Percentiles rank a stretch among this genome's conserved stretches.
Evolutionary conservation across 495 filamentous ascomycete genomes (phyloP).

Genomic region (Chaetomium tenue): DNA sequence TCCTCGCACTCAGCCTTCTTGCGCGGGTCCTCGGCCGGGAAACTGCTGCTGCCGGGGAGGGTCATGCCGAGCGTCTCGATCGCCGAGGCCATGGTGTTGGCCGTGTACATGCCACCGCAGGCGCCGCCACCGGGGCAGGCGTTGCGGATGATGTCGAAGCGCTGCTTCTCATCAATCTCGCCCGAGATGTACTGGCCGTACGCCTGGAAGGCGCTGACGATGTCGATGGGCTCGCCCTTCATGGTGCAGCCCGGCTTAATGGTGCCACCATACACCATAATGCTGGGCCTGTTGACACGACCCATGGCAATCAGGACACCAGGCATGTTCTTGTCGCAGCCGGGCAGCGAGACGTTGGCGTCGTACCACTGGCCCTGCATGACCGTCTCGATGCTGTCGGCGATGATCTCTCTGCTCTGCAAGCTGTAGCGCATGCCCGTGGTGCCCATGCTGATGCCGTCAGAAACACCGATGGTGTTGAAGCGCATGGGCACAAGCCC

Average conservation of each 20-base stretch:
- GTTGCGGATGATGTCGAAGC: conserved; percentile 91
- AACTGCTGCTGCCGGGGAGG: conserved; percentile 87
- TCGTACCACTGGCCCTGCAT: conserved; percentile 99
- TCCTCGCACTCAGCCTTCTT: conserved; percentile 85
- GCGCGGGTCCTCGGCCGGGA: conserved; percentile 79
- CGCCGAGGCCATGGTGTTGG: conserved; percentile 98
- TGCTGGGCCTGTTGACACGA: conserved; percentile 82
- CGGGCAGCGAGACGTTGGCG: conserved; percentile 96
- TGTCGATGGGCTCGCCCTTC: conserved; percentile 78
- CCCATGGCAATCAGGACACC: conserved; percentile 98
- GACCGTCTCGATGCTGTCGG: conserved; percentile 96
- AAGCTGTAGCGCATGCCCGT: conserved; percentile 91
- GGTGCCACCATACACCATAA: conserved; percentile 97
- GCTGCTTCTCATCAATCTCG: conserved; percentile 84
- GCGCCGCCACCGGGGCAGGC: conserved; percentile 92
- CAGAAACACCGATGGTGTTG: conserved; percentile 95
- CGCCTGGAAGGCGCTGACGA: conserved; percentile 95
- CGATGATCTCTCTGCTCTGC: conserved; percentile 92
- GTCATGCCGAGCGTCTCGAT: conserved; percentile 97
- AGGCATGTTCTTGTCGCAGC: conserved; percentile 99
- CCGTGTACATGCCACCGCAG: conserved; percentile 99
- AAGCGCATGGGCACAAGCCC: conserved; percentile 86
- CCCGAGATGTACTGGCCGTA: conserved; percentile 94
- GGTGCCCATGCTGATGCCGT: conserved; percentile 79
- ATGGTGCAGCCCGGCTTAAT: conserved; percentile 88